Evolutionary conservation across 371 early-diverging fungal genomes (phyloP).

Genomic region (Encephalitozoon romaleae): DNA sequence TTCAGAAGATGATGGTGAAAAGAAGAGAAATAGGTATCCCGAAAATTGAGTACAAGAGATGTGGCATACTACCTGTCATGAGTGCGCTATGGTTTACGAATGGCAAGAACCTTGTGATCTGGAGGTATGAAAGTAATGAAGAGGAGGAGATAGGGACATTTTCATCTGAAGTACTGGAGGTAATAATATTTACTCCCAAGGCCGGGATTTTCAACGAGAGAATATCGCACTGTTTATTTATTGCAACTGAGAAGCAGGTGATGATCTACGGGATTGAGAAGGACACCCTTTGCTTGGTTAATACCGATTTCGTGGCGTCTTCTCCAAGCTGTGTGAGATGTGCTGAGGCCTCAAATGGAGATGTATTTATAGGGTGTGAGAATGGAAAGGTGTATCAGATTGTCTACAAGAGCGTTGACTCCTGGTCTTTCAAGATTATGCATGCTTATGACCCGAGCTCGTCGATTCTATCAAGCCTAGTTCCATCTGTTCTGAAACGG

Average conservation of each 20-base stretch:
- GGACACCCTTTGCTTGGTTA: constrained; percentile 19
- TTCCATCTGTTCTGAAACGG: constrained; percentile 29
- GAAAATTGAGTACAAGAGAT: background rate
- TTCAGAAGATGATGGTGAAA: constrained; percentile 29
- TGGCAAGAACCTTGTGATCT: constrained; percentile 31
- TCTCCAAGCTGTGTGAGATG: background rate
- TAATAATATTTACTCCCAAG: constrained; percentile 32
- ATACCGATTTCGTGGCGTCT: constrained; percentile 37
- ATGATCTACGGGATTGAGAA: constrained; percentile 50
- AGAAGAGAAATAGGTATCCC: constrained; percentile 33
- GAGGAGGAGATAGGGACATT: constrained; percentile 27
- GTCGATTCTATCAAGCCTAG: constrained; percentile 16
- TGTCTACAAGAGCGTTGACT: constrained; percentile 30
- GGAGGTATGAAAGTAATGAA: constrained; percentile 30
- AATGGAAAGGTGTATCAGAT: constrained; percentile 47
- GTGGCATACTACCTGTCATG: constrained; percentile 43
- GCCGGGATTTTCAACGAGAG: constrained; percentile 40
- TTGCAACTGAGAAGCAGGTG: constrained; percentile 40
- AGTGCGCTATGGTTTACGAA: constrained; percentile 33
- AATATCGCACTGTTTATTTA: constrained; percentile 34
- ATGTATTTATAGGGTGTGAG: constrained; percentile 45
- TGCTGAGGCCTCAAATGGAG: constrained; percentile 10
- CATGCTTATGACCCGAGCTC: constrained; percentile 31
- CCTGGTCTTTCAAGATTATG: constrained; percentile 34
- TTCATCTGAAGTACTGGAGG: constrained; percentile 11